Evolutionary conservation across 2,329 filamentous ascomycete species (phyloP), one percentile per base, ranked within the genome.

Genomic region (Sordariomycetes sp.): DNA sequence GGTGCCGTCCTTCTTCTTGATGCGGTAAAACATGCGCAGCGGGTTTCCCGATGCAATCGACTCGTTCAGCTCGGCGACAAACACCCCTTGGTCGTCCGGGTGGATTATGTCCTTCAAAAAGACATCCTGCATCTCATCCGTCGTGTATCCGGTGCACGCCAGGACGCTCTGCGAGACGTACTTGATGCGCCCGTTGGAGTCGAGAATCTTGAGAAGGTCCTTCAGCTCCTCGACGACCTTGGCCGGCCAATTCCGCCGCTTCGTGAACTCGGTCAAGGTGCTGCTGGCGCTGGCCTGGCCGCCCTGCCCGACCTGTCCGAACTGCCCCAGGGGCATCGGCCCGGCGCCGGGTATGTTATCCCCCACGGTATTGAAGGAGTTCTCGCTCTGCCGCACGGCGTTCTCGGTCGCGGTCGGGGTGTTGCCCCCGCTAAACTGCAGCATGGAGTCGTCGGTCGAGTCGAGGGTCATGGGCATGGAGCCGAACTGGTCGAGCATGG

Each of bases 221-320:
- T 82, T 84, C 46, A 96, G 67, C 64, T 94, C 88, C 56, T 93
- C 85, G 17, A 95, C 75, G 10, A 94, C 81, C 44, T 85, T 82
- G 53, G 88, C 84, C 12, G 86, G 82, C 90, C 90, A 95, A 53
- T 92, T 75, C 39, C 70, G 63, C 46, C 72, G 59, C 54, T 75
- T 75, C 29, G 71, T 75, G 40, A 75, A 75, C 50, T 75, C 71
- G 39, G 70, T 74, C 42, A 75, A 47, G 12, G 64, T 67, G 47
- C 54, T 69, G 35, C 55, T 54, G 40, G 51, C 53, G 17, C 55
- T 49, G 17, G 28, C 32, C n/a, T 27, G n/a, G 11, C 28, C 20
- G 10, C 33, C 30, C 20, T 55, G 39, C 10, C 29, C 32, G 15
- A 54, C 39, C 32, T 57, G 51, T 33, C 49, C 45, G 38, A 62